A percentile compares a stretch with the other conserved stretches of the same genome.
These are phyloP conservation scores for Hypoxylon sp. DNA, from an alignment of 2,329 filamentous ascomycete species.

Conservation along the genomic window DNA sequence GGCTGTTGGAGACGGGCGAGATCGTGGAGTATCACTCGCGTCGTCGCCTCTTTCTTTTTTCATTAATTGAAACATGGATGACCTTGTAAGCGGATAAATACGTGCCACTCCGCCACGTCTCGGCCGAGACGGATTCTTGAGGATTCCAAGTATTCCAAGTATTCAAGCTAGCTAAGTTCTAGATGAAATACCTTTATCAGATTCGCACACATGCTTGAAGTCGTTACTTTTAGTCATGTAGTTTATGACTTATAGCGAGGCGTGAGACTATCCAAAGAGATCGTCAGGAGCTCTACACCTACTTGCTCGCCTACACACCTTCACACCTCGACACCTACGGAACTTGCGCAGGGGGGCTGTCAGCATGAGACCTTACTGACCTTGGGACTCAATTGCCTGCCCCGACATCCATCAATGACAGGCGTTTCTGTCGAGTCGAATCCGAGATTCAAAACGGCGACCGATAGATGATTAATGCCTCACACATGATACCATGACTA, in stretches of 20 bases:
- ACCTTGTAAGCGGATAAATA: slow-evolving; percentile 42
- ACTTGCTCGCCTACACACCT: slow-evolving; percentile 24
- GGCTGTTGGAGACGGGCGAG: slow-evolving; percentile 18
- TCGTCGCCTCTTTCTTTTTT: slow-evolving; percentile 34
- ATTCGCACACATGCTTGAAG: background rate
- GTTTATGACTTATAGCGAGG: slow-evolving; percentile 16
- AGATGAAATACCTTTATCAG: slow-evolving; percentile 13
- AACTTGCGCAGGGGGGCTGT: slow-evolving; percentile 40
- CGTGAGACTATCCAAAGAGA: slow-evolving; percentile 37
- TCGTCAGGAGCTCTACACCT: slow-evolving; percentile 40
- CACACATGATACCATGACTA: slow-evolving; percentile 21
- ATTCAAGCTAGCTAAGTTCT: slow-evolving; percentile 17
- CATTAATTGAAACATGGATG: slow-evolving; percentile 27
- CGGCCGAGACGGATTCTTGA: slow-evolving; percentile 4
- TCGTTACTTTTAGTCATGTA: background rate
- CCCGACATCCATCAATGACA: slow-evolving; percentile 32
- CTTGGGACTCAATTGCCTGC: slow-evolving; percentile 21
- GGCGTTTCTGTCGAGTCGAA: slow-evolving; percentile 29
- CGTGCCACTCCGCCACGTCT: slow-evolving; percentile 17
- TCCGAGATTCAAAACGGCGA: slow-evolving; percentile 32
- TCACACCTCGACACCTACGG: slow-evolving; percentile 22
- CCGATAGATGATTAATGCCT: slow-evolving; percentile 38
- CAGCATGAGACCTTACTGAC: slow-evolving; percentile 32
- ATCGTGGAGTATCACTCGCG: slow-evolving; percentile 41
- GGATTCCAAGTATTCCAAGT: background rate